Evolutionary conservation across 208 protist genomes (phyloP), one percentile per base, ranked within the genome.

Genomic region (Wallacemonas rigidus): DNA sequence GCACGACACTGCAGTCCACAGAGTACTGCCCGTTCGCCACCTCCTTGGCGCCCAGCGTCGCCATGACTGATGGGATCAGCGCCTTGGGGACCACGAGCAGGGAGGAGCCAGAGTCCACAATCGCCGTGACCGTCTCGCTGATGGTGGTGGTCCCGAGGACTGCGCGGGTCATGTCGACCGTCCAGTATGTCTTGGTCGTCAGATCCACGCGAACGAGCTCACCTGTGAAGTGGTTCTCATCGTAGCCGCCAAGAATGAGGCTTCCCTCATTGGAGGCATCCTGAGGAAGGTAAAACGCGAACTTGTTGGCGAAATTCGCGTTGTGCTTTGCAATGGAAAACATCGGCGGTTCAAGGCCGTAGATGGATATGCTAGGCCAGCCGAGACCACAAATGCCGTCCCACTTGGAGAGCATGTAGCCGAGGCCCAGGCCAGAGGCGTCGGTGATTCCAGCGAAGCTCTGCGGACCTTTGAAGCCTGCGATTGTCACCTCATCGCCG

Each of bases 41-140:
- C 40, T 78, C 44, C 54, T 72, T 86, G 36, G 83, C 84, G 43
- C 84, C 90, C 48, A 95, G 67, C 39, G 74, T 50, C 2, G 58
- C 38, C 55, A 92, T 83, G 41, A 96, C 76, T 41, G 72, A 73
- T 39, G 72, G 47, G 62, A 92, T 72, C 8, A 82, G 40, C 7
- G 58, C 51, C 50, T 68, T 77, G 53, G 98, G 98, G 69, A 92
- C 95, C 56, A 92, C 89, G 64, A 99, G 74, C 38, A 99, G 82
- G 36, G 94, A 98, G 15, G 98, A 98, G 63, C 98, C 97, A 4
- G 96, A 98, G 79, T 99, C 98, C 50, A 91, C 88, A 50, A 96
- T 94, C 38, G 72, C 88, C 12, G 69, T 85, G 48, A 83, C 55
- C 36, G 56, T 56, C 54, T 61, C 70, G 41, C 36, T 75, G 58